phyloP scores from a whole-genome alignment of 441 rosid species.

The Corymbia calophylla region DNA sequence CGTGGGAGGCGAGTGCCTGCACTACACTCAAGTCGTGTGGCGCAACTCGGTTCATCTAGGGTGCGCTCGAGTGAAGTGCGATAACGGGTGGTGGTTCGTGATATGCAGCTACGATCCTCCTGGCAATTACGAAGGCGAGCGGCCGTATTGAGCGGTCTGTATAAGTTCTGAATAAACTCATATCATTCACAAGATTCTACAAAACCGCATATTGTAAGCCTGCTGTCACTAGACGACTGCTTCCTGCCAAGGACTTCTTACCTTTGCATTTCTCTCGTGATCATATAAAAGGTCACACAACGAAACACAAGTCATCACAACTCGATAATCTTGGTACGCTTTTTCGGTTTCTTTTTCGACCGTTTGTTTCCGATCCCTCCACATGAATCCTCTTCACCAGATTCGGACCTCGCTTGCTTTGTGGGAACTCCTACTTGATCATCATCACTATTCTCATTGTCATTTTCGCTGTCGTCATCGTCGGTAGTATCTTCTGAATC shows the following conservation, averaged over 20 bases:
- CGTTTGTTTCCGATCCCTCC: constrained; percentile 4
- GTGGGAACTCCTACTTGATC: background rate
- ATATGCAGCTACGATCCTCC: constrained; percentile 41
- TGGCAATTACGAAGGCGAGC: constrained; percentile 32
- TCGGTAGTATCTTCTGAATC: constrained; percentile 31
- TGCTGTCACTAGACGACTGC: background rate
- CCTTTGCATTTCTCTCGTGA: background rate
- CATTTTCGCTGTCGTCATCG: background rate
- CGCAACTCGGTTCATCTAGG: constrained; percentile 37
- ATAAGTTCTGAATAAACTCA: background rate
- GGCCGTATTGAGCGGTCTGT: constrained; percentile 22
- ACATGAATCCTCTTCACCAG: background rate
- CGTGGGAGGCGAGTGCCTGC: constrained; percentile 40
- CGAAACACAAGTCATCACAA: constrained; percentile 15
- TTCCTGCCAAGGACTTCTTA: background rate
- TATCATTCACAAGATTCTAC: background rate
- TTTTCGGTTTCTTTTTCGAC: constrained; percentile 24
- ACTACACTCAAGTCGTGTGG: constrained; percentile 73
- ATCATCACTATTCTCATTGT: background rate
- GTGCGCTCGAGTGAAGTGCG: constrained; percentile 49
- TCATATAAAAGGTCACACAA: background rate
- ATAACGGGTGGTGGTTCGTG: constrained; percentile 30
- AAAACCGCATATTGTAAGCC: background rate
- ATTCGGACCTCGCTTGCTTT: constrained; percentile 4
- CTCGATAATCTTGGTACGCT: constrained; percentile 26